Conservation (phyloP, 306 rosid species). For the Gynostemma pentaphyllum region DNA sequence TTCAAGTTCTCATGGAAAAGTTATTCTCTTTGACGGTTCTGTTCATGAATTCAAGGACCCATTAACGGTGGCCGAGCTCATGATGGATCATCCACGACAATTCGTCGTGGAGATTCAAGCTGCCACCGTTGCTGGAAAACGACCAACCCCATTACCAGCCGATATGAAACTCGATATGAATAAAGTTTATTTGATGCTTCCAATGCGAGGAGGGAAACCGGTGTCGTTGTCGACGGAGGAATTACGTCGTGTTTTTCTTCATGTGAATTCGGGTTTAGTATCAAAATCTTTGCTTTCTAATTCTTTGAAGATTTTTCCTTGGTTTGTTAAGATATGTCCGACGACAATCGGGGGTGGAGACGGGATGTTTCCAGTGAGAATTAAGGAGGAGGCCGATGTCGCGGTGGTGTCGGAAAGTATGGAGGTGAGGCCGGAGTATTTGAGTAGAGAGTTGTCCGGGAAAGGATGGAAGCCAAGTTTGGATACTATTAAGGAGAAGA, state of each 20-base stretch:
- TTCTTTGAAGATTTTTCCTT: conserved; percentile 38
- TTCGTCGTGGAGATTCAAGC: conserved; percentile 65
- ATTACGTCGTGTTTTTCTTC: conserved; percentile 24
- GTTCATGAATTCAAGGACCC: conserved; percentile 44
- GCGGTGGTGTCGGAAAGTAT: conserved; percentile 9
- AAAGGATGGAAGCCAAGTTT: conserved; percentile 81
- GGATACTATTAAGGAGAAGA: conserved; percentile 73
- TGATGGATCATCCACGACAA: conserved; percentile 80
- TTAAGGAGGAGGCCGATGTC: background rate
- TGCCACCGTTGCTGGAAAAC: conserved; percentile 54
- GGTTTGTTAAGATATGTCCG: conserved; percentile 36
- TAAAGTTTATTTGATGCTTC: conserved; percentile 60
- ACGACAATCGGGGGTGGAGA: background rate
- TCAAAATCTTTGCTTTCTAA: conserved; percentile 23
- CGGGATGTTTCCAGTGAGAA: background rate
- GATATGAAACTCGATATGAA: conserved; percentile 45
- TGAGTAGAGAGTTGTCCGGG: conserved; percentile 68
- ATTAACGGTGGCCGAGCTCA: conserved; percentile 61
- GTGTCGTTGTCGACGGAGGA: conserved; percentile 35
- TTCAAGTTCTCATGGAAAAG: conserved; percentile 27
- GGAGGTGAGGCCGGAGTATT: conserved; percentile 45
- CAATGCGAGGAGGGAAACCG: conserved; percentile 61
- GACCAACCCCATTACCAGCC: too few relatives aligned
- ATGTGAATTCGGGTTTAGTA: conserved; percentile 25
- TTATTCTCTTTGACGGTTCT: conserved; percentile 53